These are phyloP conservation scores for Geopyxis carbonaria DNA, from an alignment of 495 filamentous ascomycete genomes.

Conservation along the genomic window DNA sequence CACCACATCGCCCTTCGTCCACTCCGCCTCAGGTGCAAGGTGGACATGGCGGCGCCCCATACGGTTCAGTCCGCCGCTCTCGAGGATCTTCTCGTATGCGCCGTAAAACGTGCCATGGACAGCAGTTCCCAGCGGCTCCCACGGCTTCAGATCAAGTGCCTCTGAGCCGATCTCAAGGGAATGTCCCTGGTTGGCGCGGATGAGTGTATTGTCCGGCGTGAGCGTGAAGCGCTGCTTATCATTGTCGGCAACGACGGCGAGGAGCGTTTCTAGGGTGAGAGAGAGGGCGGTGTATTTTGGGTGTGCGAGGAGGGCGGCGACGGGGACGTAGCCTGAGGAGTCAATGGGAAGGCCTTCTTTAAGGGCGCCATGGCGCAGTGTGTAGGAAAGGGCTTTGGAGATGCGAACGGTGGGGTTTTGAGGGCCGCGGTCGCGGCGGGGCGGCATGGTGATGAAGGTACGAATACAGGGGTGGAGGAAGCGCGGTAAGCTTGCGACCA, in stretches of 20 bases:
- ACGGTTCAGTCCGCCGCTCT: conserved; percentile 52
- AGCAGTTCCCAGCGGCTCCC: conserved; percentile 34
- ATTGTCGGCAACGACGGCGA: conserved; percentile 48
- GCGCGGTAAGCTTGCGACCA: too few relatives aligned
- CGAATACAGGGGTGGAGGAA: too few relatives aligned
- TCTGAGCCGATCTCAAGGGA: conserved; percentile 51
- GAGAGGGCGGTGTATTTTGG: conserved; percentile 49
- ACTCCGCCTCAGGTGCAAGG: conserved; percentile 41
- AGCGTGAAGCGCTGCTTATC: conserved; percentile 86
- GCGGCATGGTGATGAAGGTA: too few relatives aligned
- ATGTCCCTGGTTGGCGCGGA: conserved; percentile 92
- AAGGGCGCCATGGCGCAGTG: conserved; percentile 71
- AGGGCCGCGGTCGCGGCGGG: too few relatives aligned
- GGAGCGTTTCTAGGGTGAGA: conserved; percentile 57
- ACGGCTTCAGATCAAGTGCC: conserved; percentile 42
- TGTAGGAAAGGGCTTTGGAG: conserved; percentile 61
- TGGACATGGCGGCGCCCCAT: conserved; percentile 83
- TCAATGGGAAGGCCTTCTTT: conserved; percentile 62
- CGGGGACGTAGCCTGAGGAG: conserved; percentile 58
- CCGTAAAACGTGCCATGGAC: conserved; percentile 78
- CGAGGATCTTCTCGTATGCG: conserved; percentile 55
- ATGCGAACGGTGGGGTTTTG: conserved; percentile 28
- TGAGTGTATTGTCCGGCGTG: conserved; percentile 28
- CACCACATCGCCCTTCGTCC: conserved; percentile 35
- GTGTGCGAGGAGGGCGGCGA: conserved; percentile 58